Evolutionary conservation across 176 grass and related monocot species (phyloP).

Genomic region (Juncus effusus): DNA sequence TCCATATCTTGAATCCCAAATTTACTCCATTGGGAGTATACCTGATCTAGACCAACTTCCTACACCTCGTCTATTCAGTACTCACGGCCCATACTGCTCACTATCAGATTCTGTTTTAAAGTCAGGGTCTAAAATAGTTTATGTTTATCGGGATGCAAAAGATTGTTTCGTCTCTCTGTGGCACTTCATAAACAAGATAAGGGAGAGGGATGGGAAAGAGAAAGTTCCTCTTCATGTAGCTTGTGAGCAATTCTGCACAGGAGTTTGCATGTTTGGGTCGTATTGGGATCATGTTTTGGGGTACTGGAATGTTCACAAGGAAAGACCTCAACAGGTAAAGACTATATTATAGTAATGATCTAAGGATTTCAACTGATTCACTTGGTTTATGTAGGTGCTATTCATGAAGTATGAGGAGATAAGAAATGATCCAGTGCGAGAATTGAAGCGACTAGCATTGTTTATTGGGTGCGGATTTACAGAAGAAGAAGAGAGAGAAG

Average conservation of each 20-base stretch:
- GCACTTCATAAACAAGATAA: conserved; percentile 23
- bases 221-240: conserved; percentile 22
- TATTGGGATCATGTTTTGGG: conserved; percentile 46
- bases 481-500: background rate
- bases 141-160: conserved; percentile 46
- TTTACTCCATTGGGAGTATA: conserved; percentile 20
- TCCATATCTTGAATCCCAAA: conserved; percentile 18
- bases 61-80: conserved; percentile 49
- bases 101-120: conserved; percentile 19
- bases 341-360: no score
- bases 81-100: conserved; percentile 39
- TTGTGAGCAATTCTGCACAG: conserved; percentile 39
- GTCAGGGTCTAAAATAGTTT: conserved; percentile 26
- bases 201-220: background rate
- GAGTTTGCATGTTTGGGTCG: conserved; percentile 29
- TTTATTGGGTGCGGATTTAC: background rate
- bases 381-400: conserved; percentile 13
- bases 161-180: conserved; percentile 38
- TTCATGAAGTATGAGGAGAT: conserved; percentile 58
- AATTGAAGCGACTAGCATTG: background rate
- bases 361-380: no score
- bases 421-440: background rate
- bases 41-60: conserved; percentile 11
- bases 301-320: conserved; percentile 36
- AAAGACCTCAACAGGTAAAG: background rate